Conservation (phyloP, 306 rosid genomes). For the Hippophae rhamnoides region DNA sequence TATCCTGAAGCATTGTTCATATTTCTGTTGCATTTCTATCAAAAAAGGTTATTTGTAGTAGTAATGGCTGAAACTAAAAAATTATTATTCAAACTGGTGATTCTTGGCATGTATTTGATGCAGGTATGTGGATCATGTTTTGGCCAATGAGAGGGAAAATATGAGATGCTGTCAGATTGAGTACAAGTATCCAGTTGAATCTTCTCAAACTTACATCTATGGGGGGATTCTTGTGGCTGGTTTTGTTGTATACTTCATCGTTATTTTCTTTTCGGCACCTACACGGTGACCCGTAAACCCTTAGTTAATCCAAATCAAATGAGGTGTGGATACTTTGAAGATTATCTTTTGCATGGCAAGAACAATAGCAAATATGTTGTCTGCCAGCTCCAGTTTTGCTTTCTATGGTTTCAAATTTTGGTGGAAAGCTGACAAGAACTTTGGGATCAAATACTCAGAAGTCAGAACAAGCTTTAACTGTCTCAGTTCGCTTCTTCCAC, state of each 20-base stretch:
- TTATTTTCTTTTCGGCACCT: constrained; percentile 78
- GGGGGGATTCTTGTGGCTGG: constrained; percentile 93
- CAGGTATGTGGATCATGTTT: constrained; percentile 80
- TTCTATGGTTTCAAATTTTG: too few relatives aligned
- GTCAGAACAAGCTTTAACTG: too few relatives aligned
- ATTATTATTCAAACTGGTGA: neutral
- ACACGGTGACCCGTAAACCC: constrained; percentile 42
- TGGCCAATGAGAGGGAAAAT: constrained; percentile 62
- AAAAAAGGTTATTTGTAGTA: neutral
- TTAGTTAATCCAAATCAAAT: too few relatives aligned
- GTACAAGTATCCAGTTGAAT: constrained; percentile 70
- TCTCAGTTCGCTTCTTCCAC: too few relatives aligned
- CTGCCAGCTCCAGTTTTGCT: too few relatives aligned
- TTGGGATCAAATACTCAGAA: too few relatives aligned
- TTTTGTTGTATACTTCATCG: constrained; percentile 75
- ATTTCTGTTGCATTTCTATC: neutral
- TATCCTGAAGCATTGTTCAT: neutral
- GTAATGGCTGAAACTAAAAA: neutral
- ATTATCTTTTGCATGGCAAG: too few relatives aligned
- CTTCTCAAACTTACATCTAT: constrained; percentile 74
- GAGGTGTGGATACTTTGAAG: too few relatives aligned
- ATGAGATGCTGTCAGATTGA: constrained; percentile 83
- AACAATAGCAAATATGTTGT: too few relatives aligned
- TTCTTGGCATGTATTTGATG: constrained; percentile 14
- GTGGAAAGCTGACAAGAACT: too few relatives aligned